A percentile compares a stretch with the other conserved stretches of the same genome.
phyloP scores from a whole-genome alignment of 108 stramenopile species.

The Tribonema minus region DNA sequence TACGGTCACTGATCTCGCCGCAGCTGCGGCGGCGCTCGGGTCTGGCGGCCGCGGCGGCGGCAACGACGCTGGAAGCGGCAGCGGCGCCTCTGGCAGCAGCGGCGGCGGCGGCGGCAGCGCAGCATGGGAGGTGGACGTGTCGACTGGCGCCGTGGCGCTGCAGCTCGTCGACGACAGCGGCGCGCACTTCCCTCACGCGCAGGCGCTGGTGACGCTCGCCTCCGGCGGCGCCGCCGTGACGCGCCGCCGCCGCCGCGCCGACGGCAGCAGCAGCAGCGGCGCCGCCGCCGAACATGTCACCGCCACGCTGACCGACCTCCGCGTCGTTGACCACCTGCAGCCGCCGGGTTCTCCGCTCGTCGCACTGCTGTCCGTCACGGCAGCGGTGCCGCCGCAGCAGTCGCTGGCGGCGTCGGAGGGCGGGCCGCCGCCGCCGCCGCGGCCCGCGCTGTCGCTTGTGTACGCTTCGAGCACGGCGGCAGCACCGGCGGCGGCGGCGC shows the following conservation, averaged over 20 bases:
- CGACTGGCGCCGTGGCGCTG: too few relatives aligned
- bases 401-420: background rate
- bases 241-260: too few relatives aligned
- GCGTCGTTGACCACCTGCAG: slow-evolving; percentile 20
- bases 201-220: too few relatives aligned
- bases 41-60: background rate
- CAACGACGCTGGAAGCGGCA: background rate
- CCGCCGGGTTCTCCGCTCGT: background rate
- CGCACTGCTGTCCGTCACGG: background rate
- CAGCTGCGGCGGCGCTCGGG: too few relatives aligned
- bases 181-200: too few relatives aligned
- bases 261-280: background rate
- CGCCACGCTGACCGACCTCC: background rate
- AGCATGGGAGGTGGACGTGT: background rate
- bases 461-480: background rate
- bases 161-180: too few relatives aligned
- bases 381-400: background rate
- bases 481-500: background rate
- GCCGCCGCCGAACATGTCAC: background rate
- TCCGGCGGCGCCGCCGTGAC: too few relatives aligned
- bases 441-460: background rate
- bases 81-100: background rate
- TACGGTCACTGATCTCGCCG: too few relatives aligned
- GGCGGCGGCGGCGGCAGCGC: background rate
- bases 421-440: background rate